Evolutionary conservation across 208 protist species (phyloP).

Genomic region (Acanthamoeba culbertsoni): DNA sequence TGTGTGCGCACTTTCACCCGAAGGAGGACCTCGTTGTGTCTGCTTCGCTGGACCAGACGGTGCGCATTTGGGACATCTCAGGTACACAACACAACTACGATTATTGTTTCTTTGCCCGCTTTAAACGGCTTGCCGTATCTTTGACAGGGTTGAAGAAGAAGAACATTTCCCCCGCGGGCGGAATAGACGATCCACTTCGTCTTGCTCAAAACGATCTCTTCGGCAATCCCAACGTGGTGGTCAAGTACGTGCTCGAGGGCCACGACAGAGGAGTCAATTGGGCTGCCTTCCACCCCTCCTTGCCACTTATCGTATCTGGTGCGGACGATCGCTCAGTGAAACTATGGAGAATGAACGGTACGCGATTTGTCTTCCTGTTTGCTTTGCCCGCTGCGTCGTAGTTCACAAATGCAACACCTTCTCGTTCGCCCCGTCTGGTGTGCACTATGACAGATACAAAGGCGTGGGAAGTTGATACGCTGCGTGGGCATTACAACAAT

Average conservation of each 20-base stretch:
- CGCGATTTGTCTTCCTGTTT: too few species aligned
- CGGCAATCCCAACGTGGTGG: slow-evolving; percentile 90
- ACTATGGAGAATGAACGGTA: slow-evolving; percentile 93
- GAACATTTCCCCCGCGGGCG: not conserved
- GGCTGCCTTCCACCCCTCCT: slow-evolving; percentile 96
- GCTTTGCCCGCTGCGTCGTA: too few species aligned
- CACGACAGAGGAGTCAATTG: slow-evolving; percentile 99
- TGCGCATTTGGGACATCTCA: slow-evolving; percentile 99
- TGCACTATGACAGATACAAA: slow-evolving; percentile 62
- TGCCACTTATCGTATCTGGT: slow-evolving; percentile 94
- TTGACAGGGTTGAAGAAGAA: not conserved
- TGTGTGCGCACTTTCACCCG: slow-evolving; percentile 97
- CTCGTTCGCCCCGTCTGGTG: not conserved
- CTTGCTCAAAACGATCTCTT: slow-evolving; percentile 91
- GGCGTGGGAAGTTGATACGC: slow-evolving; percentile 92
- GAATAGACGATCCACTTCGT: not conserved
- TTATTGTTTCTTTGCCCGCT: not conserved
- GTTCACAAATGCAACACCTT: not conserved
- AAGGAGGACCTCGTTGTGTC: slow-evolving; percentile 94
- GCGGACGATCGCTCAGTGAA: slow-evolving; percentile 97
- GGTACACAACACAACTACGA: slow-evolving; percentile 40
- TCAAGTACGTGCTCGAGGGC: slow-evolving; percentile 95
- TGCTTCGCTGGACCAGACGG: slow-evolving; percentile 98
- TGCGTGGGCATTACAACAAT: slow-evolving; percentile 97
- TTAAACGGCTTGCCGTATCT: not conserved